phyloP scores from a whole-genome alignment of 2,329 filamentous ascomycete genomes.

The Aspergillus thermomutatus region DNA sequence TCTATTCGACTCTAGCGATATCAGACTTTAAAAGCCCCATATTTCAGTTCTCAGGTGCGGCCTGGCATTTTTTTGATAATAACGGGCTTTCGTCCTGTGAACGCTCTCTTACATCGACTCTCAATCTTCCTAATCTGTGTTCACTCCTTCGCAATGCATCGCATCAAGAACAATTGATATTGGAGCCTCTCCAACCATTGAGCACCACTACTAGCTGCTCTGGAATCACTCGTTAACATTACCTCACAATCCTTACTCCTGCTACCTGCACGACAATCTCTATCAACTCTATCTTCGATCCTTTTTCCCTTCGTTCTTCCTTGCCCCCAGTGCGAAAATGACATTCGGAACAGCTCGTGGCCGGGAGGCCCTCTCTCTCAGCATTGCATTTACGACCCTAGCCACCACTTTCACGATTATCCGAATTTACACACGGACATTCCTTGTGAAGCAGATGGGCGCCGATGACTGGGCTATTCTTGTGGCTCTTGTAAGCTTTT shows the following conservation, averaged over 20 bases:
- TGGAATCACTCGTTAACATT: not conserved
- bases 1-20: not conserved
- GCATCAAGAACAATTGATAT: not conserved
- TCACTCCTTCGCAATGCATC: not conserved
- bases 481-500: constrained; percentile 28
- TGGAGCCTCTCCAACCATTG: not conserved
- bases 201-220: not conserved
- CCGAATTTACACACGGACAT: constrained; percentile 39
- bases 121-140: not conserved
- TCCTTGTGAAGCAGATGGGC: constrained; percentile 34
- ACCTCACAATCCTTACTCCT: not conserved
- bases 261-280: not conserved
- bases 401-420: constrained; percentile 32
- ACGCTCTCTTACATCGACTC: not conserved
- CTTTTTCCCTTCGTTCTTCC: not conserved
- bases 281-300: not conserved
- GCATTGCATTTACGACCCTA: constrained; percentile 29
- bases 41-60: not conserved
- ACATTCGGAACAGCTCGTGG: constrained; percentile 25
- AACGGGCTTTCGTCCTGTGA: not conserved
- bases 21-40: not conserved
- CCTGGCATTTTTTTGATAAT: not conserved
- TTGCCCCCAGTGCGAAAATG: constrained; percentile 14
- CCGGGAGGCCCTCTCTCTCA: constrained; percentile 24
- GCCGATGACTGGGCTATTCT: constrained; percentile 38